These are phyloP conservation scores for Kwoniella heveanensis DNA, from an alignment of 768 basidiomycete species.

Conservation along the genomic window DNA sequence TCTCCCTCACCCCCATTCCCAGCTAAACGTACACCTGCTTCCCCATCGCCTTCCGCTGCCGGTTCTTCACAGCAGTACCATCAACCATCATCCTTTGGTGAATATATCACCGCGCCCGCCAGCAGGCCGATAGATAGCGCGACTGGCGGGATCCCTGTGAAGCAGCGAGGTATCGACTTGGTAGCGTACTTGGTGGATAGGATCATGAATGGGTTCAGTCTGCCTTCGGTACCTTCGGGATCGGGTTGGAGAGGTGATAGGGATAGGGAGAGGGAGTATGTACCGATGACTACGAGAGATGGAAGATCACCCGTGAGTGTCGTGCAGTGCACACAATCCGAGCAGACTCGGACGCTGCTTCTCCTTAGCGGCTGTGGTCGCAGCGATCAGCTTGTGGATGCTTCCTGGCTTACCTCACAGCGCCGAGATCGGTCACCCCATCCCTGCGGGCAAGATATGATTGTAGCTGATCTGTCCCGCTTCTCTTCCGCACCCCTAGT, in stretches of 20 bases:
- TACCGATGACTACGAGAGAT: slow-evolving; percentile 14
- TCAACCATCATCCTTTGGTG: too few relatives aligned
- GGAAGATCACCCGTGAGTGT: slow-evolving; percentile 10
- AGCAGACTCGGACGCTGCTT: too few relatives aligned
- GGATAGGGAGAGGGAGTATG: slow-evolving; percentile 18
- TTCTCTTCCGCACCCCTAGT: neutral
- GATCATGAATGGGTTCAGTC: neutral
- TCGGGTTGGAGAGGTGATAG: slow-evolving; percentile 2
- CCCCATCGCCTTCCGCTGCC: too few relatives aligned
- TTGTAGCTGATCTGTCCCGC: neutral
- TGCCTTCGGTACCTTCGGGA: neutral
- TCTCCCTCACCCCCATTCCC: neutral
- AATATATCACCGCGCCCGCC: neutral
- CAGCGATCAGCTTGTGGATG: neutral
- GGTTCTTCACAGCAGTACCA: too few relatives aligned
- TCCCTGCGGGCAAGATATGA: too few relatives aligned
- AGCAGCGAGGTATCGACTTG: too few relatives aligned
- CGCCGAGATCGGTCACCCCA: too few relatives aligned
- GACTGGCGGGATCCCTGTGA: neutral
- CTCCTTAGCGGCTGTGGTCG: neutral
- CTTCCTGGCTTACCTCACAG: too few relatives aligned
- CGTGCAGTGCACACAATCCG: too few relatives aligned
- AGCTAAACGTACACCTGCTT: too few relatives aligned
- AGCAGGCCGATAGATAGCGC: neutral
- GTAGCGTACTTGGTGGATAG: neutral